phyloP scores from a whole-genome alignment of 2,329 filamentous ascomycete genomes.

The Sporothrix brasiliensis region DNA sequence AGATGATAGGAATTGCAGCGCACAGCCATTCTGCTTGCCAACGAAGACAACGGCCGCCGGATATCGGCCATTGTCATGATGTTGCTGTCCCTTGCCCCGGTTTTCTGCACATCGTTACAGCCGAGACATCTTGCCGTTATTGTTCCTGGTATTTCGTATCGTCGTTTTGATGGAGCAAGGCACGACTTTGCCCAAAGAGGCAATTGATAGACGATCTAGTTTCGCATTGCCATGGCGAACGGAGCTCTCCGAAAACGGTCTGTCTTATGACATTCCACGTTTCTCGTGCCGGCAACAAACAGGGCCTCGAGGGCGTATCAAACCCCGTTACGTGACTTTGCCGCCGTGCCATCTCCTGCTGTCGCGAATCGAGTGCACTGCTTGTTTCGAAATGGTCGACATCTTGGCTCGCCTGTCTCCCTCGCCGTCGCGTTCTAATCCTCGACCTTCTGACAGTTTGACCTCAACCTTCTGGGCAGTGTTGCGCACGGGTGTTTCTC shows the following conservation, averaged over 20 bases:
- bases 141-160: conserved; percentile 1
- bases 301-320: not conserved
- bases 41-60: no score
- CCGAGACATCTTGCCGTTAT: no score
- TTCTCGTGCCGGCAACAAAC: not conserved
- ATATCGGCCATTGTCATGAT: not conserved
- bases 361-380: conserved; percentile 9
- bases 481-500: not conserved
- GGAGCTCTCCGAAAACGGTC: no score
- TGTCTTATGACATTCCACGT: no score
- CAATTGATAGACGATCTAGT: not conserved
- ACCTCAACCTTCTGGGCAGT: not conserved
- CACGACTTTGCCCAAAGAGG: not conserved
- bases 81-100: not conserved
- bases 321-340: no score
- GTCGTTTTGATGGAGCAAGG: not conserved
- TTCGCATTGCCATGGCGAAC: not conserved
- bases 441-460: not conserved
- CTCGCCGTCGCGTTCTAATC: not conserved
- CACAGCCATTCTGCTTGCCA: no score
- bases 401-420: not conserved
- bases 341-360: not conserved
- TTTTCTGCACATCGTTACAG: not conserved
- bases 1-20: no score
- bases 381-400: conserved; percentile 9